Evolutionary conservation across 768 basidiomycete genomes (phyloP), one percentile per base, ranked within the genome.

Genomic region (Amanita jacksonii): DNA sequence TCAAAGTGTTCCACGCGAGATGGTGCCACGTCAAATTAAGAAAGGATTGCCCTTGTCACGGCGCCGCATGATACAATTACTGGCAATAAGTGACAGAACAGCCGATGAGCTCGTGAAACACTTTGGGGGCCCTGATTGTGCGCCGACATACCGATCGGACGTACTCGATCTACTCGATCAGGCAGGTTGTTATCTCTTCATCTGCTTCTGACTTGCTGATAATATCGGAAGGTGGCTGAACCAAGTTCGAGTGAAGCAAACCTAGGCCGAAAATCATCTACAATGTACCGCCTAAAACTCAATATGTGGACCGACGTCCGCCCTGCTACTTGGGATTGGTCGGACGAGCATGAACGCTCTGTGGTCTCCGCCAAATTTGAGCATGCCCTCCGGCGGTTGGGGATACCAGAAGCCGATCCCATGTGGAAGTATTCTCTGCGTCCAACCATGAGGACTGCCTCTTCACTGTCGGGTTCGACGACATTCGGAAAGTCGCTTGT

Each of bases 281-380:
- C 65, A 45, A 52, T 51, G 1, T 86, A 79, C 69, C 54, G 62
- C 24, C 73, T 85, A 47, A 81, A 76, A 49, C 61, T 68, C 18
- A 54, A 59, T 15, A 62, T 74, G 2, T 87, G 84, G 83, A 66
- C 66, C 25, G 78, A 86, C 53, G 78, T 85, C 19, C 76, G 81
- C 5, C 85, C 85, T 0, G 77, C 69, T 46, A 79, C 77, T 49
- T 82, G 73, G 69, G 62, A 68, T 0, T 64, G 63, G 22, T 63
- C 81, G 20, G 62, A 64, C 2, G 71, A 74, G 22, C 38, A 62
- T 2, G 74, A 78, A 35, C 69, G 74, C 4, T 62, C 61, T 6
- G 52, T 48, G n/a, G 62, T 85, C 57, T 68, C 74, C 6, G 69
- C 74, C 31, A 63, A 67, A 22, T 80, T 76, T 1, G 69, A 78